Evolutionary conservation across 2,329 filamentous ascomycete species (phyloP).

Genomic region (Aureobasidium vineae): DNA sequence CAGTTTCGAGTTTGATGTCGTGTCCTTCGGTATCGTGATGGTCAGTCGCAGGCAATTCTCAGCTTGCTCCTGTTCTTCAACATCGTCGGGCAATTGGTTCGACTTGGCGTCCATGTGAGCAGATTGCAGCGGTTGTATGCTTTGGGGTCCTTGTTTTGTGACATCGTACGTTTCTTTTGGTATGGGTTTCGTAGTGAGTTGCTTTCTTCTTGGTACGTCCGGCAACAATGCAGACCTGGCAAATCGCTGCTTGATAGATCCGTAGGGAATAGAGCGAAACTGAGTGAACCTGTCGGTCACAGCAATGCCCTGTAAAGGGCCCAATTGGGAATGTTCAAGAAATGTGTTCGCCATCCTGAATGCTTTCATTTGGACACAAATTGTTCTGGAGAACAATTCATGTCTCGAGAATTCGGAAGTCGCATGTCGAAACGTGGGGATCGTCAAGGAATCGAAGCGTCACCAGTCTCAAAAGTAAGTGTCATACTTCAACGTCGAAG

Average conservation of each 20-base stretch:
- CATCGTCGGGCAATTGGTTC: slow-evolving; percentile 26
- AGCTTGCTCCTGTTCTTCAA: slow-evolving; percentile 16
- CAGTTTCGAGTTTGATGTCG: background rate
- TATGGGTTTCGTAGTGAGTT: background rate
- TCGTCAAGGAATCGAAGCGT: background rate
- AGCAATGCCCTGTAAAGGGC: slow-evolving; percentile 11
- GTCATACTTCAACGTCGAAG: background rate
- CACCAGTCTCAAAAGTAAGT: background rate
- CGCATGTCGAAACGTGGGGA: background rate
- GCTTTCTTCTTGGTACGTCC: background rate
- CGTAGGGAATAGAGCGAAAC: slow-evolving; percentile 28
- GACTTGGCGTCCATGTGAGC: slow-evolving; percentile 26
- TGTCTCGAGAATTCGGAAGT: too few relatives aligned
- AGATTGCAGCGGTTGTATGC: slow-evolving; percentile 25
- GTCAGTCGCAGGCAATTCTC: slow-evolving; percentile 28
- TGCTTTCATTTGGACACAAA: background rate
- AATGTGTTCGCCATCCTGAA: slow-evolving; percentile 3
- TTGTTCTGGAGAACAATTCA: background rate
- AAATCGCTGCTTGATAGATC: slow-evolving; percentile 26
- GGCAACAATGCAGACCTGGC: slow-evolving; percentile 16
- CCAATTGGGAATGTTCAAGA: slow-evolving; percentile 18
- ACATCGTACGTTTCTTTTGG: slow-evolving; percentile 19
- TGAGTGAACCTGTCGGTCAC: slow-evolving; percentile 10
- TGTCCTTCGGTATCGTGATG: slow-evolving; percentile 17
- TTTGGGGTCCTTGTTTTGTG: slow-evolving; percentile 18